Evolutionary conservation across 2,329 filamentous ascomycete species (phyloP).

Genomic region (Fonsecaea pedrosoi): DNA sequence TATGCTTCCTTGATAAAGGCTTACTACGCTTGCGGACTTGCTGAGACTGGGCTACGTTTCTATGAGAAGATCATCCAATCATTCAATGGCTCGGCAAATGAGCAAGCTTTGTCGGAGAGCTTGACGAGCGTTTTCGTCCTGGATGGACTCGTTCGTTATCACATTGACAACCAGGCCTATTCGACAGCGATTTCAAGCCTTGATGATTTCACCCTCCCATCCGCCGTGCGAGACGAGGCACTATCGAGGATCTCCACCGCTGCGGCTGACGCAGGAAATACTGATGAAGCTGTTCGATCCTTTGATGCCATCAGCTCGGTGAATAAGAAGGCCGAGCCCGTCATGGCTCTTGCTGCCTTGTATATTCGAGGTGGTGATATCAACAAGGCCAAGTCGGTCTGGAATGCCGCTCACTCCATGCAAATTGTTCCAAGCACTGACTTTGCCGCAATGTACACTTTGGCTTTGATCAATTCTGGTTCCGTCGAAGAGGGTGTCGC

Average conservation of each 20-base stretch:
- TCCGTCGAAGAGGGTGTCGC: conserved; percentile 80
- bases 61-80: conserved; percentile 75
- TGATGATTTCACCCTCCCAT: conserved; percentile 53
- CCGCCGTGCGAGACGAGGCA: conserved; percentile 64
- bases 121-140: conserved; percentile 75
- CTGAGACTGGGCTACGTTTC: conserved; percentile 83
- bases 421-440: conserved; percentile 53
- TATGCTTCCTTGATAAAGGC: conserved; percentile 92
- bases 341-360: conserved; percentile 84
- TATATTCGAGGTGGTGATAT: conserved; percentile 84
- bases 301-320: conserved; percentile 63
- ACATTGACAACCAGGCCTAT: conserved; percentile 60
- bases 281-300: conserved; percentile 70
- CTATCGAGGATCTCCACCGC: conserved; percentile 76
- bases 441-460: conserved; percentile 86
- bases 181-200: conserved; percentile 29
- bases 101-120: conserved; percentile 63
- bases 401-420: conserved; percentile 72
- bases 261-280: conserved; percentile 80
- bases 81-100: conserved; percentile 54
- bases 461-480: conserved; percentile 84
- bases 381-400: conserved; percentile 76
- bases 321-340: conserved; percentile 61
- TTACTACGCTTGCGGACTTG: conserved; percentile 80
- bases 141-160: conserved; percentile 78